Percentiles rank a stretch among this genome's conserved stretches.
Conservation (phyloP, 306 rosid genomes). For the Canavalia ensiformis region DNA sequence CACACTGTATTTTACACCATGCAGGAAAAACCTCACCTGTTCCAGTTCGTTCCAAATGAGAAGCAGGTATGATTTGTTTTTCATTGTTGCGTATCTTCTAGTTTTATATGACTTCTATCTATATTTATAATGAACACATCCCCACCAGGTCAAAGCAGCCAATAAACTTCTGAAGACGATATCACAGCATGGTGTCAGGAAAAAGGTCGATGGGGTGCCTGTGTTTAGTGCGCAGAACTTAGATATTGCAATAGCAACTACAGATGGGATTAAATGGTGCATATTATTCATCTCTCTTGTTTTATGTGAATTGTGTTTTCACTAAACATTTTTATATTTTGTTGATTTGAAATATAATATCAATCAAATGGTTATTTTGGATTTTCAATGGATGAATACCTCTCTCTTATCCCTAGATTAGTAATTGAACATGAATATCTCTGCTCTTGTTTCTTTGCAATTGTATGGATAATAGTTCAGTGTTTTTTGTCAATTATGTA, state of each 20-base stretch:
- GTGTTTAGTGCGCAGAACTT: constrained; percentile 95
- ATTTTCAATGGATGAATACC: constrained; percentile 33
- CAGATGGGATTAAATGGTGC: constrained; percentile 89
- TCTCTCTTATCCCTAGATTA: not conserved
- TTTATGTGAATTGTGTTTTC: constrained; percentile 37
- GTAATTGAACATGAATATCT: constrained; percentile 34
- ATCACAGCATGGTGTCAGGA: constrained; percentile 62
- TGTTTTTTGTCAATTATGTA: not conserved
- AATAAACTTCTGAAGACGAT: constrained; percentile 81
- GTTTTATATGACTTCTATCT: constrained; percentile 32
- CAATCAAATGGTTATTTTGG: constrained; percentile 33
- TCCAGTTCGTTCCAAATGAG: constrained; percentile 98
- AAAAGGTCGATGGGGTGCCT: constrained; percentile 93
- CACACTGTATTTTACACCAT: constrained; percentile 40
- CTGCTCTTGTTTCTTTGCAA: constrained; percentile 37
- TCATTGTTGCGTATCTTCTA: constrained; percentile 29
- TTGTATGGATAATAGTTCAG: constrained; percentile 15
- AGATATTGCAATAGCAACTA: constrained; percentile 95
- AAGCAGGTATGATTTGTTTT: constrained; percentile 75
- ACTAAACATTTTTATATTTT: constrained; percentile 1
- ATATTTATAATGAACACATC: constrained; percentile 30
- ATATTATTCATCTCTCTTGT: constrained; percentile 46
- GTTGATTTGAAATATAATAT: constrained; percentile 32
- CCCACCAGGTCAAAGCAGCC: constrained; percentile 86
- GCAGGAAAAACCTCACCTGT: constrained; percentile 95